These are phyloP conservation scores for Amanita pseudoporphyria DNA, from an alignment of 768 basidiomycete genomes.

Conservation along the genomic window DNA sequence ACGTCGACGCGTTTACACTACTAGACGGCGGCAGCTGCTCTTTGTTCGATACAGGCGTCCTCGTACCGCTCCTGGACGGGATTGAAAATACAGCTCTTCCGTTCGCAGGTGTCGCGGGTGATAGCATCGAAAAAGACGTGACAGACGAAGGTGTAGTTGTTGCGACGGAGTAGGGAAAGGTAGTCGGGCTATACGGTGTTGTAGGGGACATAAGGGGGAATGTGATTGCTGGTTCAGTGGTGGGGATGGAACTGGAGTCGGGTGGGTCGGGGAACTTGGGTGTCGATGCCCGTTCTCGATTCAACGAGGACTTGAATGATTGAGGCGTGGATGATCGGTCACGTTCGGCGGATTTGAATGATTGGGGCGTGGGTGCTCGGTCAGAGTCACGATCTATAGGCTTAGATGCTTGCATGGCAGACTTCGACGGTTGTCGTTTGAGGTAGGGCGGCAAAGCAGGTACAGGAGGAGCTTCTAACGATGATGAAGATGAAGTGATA, in stretches of 20 bases:
- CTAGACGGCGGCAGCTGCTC: background rate
- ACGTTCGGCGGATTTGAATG: background rate
- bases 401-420: background rate
- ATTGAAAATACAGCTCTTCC: constrained; percentile 7
- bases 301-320: constrained; percentile 4
- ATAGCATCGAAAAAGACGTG: constrained; percentile 9
- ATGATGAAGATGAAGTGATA: background rate
- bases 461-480: background rate
- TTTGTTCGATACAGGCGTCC: background rate
- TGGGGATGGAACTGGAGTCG: background rate
- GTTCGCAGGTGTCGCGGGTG: background rate
- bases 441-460: constrained; percentile 4
- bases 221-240: background rate
- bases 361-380: constrained; percentile 13
- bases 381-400: constrained; percentile 1
- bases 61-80: background rate
- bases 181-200: background rate
- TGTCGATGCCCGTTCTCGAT: background rate
- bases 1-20: background rate
- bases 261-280: background rate
- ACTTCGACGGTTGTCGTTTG: background rate
- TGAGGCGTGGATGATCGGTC: constrained; percentile 10
- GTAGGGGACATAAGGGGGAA: constrained; percentile 3
- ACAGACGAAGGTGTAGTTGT: background rate
- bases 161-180: background rate